Base-by-base conservation (phyloP, 805 yeast species). In the Saccharomycopsis olivae region DNA sequence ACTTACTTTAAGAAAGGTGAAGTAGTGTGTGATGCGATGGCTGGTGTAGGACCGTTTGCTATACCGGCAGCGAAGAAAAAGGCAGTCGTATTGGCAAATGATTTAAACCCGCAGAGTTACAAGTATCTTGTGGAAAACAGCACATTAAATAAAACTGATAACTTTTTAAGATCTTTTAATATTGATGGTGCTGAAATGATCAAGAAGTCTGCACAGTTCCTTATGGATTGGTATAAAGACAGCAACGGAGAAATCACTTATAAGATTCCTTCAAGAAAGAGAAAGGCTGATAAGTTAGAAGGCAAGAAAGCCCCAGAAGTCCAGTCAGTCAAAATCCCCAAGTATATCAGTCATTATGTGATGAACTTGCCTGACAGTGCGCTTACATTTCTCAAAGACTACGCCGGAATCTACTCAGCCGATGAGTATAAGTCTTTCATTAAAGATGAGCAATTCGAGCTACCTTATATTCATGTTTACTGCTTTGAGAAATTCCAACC, bases 11-110 rank as follows among this genome's bases (percentile, higher is more conserved):
- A 70, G 31, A 65, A 72, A 3, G 80, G 81, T 8, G 81, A 80
- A 44, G 82, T 86, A 5, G 82, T 94, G 0, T 85, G 86, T 52
- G 99, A 92, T 62, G 96, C 87, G 0, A 84, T 94, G 75, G 97
- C 96, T 1, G 99, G 99, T 35, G 97, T 92, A 2, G 99, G 99
- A 0, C 99, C 99, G 3, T 92, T 94, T 64, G 89, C 94, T 1
- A 75, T 92, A 1, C 99, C 99, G 0, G 95, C 96, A 1, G 97
- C 88, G 11, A 86, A 81, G 57, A 38, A 33, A 16, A 71, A 71
- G 13, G 81, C 78, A 9, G 56, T 88, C 38, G 94, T 85, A 0
- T 65, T 92, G 50, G 96, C 96, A 9, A 92, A 88, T 56, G 99
- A 92, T 57, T 65, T 92, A 56, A 92, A 92, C 53, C 97, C 96